Conservation (phyloP, 2,329 filamentous ascomycete genomes). For the Neofusicoccum ribis region DNA sequence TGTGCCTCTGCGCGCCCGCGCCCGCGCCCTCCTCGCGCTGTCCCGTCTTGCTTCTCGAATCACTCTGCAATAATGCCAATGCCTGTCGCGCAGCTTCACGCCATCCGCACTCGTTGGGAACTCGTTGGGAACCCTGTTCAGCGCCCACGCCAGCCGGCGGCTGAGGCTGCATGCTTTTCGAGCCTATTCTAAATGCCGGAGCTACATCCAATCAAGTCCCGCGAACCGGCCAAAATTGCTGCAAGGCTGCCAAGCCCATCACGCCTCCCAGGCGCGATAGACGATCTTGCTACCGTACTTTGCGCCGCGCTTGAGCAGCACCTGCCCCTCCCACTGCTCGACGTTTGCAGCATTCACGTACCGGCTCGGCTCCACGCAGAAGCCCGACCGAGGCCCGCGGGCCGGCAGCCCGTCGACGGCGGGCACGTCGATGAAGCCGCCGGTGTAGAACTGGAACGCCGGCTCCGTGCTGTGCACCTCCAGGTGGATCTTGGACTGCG, state of each 20-base stretch:
- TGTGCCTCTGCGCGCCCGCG: background rate
- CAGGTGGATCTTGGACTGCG: conserved; percentile 73
- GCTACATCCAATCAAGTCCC: conserved; percentile 4
- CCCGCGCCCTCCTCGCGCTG: background rate
- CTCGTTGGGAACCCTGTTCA: background rate
- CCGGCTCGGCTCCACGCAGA: conserved; percentile 89
- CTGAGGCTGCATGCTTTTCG: conserved; percentile 5
- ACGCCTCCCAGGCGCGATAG: conserved; percentile 78
- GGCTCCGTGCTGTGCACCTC: conserved; percentile 91
- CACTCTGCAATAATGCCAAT: background rate
- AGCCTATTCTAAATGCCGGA: conserved; percentile 13
- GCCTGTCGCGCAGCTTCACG: background rate
- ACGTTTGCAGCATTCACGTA: conserved; percentile 88
- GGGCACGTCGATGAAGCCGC: conserved; percentile 78
- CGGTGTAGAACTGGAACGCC: conserved; percentile 96
- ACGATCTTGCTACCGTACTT: conserved; percentile 79
- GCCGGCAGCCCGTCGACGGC: conserved; percentile 60
- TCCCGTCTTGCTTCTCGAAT: background rate
- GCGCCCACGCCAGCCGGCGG: conserved; percentile 5
- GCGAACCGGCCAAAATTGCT: background rate
- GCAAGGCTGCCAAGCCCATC: background rate
- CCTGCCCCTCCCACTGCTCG: conserved; percentile 75
- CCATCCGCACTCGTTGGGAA: background rate
- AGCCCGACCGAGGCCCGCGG: conserved; percentile 69
- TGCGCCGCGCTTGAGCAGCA: conserved; percentile 79